Evolutionary conservation across 2,329 filamentous ascomycete species (phyloP), one percentile per base, ranked within the genome.

Genomic region (Pestalotiopsis sp.): DNA sequence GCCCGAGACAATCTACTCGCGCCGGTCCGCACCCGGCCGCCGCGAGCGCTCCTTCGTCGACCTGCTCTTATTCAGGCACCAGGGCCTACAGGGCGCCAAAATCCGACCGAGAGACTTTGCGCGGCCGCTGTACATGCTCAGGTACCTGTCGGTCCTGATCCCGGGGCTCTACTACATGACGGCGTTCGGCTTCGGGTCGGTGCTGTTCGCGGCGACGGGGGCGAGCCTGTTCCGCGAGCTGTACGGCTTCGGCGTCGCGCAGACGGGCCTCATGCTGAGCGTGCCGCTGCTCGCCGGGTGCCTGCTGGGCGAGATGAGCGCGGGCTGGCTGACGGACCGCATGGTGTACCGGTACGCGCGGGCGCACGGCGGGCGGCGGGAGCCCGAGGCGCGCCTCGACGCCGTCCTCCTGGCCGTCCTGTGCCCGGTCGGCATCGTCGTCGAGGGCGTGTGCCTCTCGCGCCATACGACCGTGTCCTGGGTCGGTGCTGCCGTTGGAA

Each of bases 401-500:
- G 77, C 76, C 2, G 73, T 79, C 13, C 76, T 77, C 72, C 71
- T 77, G 31, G 71, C 72, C 20, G 67, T 77, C 11, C 68, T 76
- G 38, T 62, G 74, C 2, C 75, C 75, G 11, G 66, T 75, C 25
- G 75, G 75, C 13, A 71, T 72, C n/a, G 70, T 77, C 5, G 73
- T 77, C 52, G 68, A 75, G 25, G 75, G 75, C 27, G 68, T 75
- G 4, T 72, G 67, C n/a, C 71, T 79, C 76, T 77, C 69, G 68
- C 76, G 74, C 57, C 76, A 73, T 20, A 12, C 9, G 13, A 62
- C 59, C 6, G 76, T 76, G 11, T 72, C 76, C 41, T 80, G 78
- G 77, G 71, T 75, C n/a, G 78, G 78, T 1, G 74, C 77, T 4
- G 77, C 77, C 1, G 73, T 82, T 52, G 80, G 79, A 5, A 81